Evolutionary conservation across 805 yeast species (phyloP).

Genomic region (Lipomyces yamanashiensis): DNA sequence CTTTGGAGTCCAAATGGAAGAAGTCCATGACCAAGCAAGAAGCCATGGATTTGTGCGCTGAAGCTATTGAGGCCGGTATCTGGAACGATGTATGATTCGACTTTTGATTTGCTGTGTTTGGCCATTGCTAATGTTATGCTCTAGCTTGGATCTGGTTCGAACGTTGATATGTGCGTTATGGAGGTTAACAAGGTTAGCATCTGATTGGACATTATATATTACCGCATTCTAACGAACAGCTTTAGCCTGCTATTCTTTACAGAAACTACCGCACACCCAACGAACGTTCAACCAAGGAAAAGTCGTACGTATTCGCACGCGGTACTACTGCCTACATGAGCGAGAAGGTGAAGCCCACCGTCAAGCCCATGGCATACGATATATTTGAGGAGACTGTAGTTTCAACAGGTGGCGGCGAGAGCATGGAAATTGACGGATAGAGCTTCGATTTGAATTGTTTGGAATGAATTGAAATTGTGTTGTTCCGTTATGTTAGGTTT

Average conservation of each 20-base stretch:
- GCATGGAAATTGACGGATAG: slow-evolving; percentile 34
- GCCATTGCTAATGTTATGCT: neutral
- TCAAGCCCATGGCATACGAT: slow-evolving; percentile 55
- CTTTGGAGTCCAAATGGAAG: slow-evolving; percentile 86
- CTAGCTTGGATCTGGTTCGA: slow-evolving; percentile 91
- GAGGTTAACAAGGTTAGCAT: slow-evolving; percentile 75
- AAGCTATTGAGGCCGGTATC: slow-evolving; percentile 96
- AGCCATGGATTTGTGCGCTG: slow-evolving; percentile 87
- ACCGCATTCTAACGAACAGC: neutral
- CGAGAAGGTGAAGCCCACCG: slow-evolving; percentile 65
- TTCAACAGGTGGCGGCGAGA: slow-evolving; percentile 25
- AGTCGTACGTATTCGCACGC: slow-evolving; percentile 80
- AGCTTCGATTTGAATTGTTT: neutral
- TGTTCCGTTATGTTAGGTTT: neutral
- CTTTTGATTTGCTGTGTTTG: neutral
- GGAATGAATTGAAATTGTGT: neutral
- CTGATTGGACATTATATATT: neutral
- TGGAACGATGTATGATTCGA: slow-evolving; percentile 73
- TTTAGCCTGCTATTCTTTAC: slow-evolving; percentile 64
- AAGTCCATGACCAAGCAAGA: slow-evolving; percentile 79
- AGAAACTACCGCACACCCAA: slow-evolving; percentile 93
- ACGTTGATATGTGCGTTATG: slow-evolving; percentile 97
- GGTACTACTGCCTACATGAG: slow-evolving; percentile 92
- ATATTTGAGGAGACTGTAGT: slow-evolving; percentile 29
- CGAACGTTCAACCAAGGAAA: slow-evolving; percentile 78